Base-by-base conservation (phyloP, 345 rosid species). In the Excoecaria cochinchinensis region DNA sequence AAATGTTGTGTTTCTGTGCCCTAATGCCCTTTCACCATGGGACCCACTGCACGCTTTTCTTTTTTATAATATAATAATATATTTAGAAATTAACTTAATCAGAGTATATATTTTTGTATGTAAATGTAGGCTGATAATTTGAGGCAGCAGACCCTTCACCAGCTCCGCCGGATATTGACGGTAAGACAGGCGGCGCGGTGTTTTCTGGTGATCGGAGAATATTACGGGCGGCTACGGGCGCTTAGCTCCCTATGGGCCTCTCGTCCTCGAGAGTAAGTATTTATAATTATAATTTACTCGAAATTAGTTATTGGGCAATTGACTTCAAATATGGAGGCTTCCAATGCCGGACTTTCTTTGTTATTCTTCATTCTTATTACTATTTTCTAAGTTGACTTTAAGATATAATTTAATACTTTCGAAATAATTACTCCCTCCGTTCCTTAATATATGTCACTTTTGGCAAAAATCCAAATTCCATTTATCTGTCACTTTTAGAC, bases 141-240 rank as follows among this genome's bases (percentile, higher is more conserved):
- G 82, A 90, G 99, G 74, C 99, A 95, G 40, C 99, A 93, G 74
- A 95, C 91, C 19, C 89, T 95, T 74, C 99, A 95, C 77, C 99
- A 93, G 50, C 53, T 95, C 17, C 86, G 86, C 11, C 87, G 90
- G 67, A 91, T 95, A 77, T 74, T 95, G 78, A 95, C 98, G 0
- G 86, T 89, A 15, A 77, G 99, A 57, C 99, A 95, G 79, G 98
- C 93, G 0, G 98, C 98, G 0, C 81, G 97, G 57, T 89, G 97
- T 85, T 95, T 93, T 79, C 74, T 93, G 79, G 94, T 90, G 76
- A 93, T 93, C 52, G 97, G 93, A 77, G 99, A 95, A 72, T 95
- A 89, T 48, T 88, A 91, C 13, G 97, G 89, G 1, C 88, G 99
- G 40, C 82, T 95, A 50, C 87, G 99, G 61, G 98, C 99, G 0